Evolutionary conservation across 129 eudicot genomes (phyloP).

Genomic region (Centrapalus pauciflorus): DNA sequence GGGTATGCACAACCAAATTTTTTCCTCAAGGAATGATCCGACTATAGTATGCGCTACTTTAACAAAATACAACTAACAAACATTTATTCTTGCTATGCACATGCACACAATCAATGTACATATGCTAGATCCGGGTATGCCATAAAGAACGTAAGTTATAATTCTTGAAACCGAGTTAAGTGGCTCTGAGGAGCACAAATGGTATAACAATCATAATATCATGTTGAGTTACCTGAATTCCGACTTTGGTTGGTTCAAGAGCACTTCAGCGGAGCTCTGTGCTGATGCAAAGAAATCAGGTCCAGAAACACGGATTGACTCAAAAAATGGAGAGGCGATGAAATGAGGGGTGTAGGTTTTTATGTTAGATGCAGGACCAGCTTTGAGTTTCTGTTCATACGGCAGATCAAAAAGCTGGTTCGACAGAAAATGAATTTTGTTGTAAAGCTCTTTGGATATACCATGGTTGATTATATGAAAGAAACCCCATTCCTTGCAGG

Average conservation of each 20-base stretch:
- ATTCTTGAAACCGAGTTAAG: too few species aligned
- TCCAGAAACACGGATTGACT: slow-evolving; percentile 82
- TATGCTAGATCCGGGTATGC: too few species aligned
- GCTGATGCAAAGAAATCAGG: slow-evolving; percentile 73
- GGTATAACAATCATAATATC: neutral
- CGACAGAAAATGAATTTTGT: slow-evolving; percentile 42
- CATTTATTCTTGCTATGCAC: too few species aligned
- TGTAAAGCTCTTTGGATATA: slow-evolving; percentile 62
- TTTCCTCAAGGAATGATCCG: too few species aligned
- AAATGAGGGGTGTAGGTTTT: slow-evolving; percentile 86
- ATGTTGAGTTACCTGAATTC: slow-evolving; percentile 62
- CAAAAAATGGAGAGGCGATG: slow-evolving; percentile 91
- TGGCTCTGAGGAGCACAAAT: too few species aligned
- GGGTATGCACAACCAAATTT: too few species aligned
- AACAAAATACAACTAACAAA: too few species aligned
- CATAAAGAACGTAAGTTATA: too few species aligned
- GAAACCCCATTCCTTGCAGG: slow-evolving; percentile 94
- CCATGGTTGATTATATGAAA: slow-evolving; percentile 90
- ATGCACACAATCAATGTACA: too few species aligned
- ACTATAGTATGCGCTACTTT: too few species aligned
- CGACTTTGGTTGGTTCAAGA: slow-evolving; percentile 37
- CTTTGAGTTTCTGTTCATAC: slow-evolving; percentile 55
- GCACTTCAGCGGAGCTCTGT: slow-evolving; percentile 50
- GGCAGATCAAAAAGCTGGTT: slow-evolving; percentile 60
- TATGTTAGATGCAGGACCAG: slow-evolving; percentile 62